phyloP scores from a whole-genome alignment of 148 eudicot genomes.

The Limonium bicolor region DNA sequence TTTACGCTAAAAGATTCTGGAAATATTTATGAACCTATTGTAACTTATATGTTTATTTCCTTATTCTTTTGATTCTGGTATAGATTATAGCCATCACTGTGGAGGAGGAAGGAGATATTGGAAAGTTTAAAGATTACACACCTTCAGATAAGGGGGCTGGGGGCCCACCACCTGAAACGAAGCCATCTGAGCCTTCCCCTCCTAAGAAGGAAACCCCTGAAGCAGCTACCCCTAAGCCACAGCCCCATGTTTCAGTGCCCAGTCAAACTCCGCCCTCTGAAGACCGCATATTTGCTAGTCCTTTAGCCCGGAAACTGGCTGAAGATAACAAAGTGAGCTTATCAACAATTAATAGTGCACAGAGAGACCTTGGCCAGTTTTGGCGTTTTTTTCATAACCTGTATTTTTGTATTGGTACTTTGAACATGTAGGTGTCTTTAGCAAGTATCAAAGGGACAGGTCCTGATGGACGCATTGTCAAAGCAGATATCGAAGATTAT shows the following conservation, averaged over 20 bases:
- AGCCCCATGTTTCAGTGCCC: constrained; percentile 35
- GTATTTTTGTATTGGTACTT: neutral
- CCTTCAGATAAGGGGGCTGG: constrained; percentile 47
- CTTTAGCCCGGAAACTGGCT: constrained; percentile 89
- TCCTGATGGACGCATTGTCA: constrained; percentile 85
- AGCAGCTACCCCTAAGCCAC: constrained; percentile 27
- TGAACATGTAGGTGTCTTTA: constrained; percentile 43
- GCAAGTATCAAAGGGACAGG: constrained; percentile 95
- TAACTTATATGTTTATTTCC: too few species aligned
- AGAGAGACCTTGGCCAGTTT: too few species aligned
- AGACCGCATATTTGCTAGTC: constrained; percentile 92
- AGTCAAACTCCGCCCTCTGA: constrained; percentile 30
- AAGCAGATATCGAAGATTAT: constrained; percentile 93
- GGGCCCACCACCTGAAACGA: constrained; percentile 22
- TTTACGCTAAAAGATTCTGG: too few species aligned
- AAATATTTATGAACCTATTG: too few species aligned
- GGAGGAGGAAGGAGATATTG: constrained; percentile 77
- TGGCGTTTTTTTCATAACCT: too few species aligned
- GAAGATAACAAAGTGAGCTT: constrained; percentile 75
- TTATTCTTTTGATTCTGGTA: too few species aligned
- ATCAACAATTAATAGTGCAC: too few species aligned
- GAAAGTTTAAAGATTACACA: constrained; percentile 63
- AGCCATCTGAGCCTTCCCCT: constrained; percentile 38
- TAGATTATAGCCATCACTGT: constrained; percentile 91
- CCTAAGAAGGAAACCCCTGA: constrained; percentile 38